Conservation (phyloP, 2,329 filamentous ascomycete genomes). For the Diaporthe sp. region DNA sequence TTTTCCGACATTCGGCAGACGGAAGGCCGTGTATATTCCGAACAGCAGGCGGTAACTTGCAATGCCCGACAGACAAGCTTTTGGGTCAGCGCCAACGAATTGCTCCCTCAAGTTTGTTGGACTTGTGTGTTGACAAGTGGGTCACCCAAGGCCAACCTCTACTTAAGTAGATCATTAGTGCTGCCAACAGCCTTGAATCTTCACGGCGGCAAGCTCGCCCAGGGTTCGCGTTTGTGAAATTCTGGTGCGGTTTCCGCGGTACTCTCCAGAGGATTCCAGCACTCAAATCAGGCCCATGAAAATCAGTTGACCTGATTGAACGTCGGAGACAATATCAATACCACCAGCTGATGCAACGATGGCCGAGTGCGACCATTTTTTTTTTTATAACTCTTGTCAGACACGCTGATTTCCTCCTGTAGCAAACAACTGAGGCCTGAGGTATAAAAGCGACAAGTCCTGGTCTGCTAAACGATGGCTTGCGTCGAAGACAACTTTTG, state of each 20-base stretch:
- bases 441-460: neutral
- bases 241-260: neutral
- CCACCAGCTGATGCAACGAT: neutral
- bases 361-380: neutral
- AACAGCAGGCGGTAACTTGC: conserved; percentile 5
- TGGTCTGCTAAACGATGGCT: neutral
- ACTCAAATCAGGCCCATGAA: neutral
- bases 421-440: neutral
- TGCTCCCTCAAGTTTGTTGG: neutral
- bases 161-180: too few species aligned
- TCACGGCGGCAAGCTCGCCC: neutral
- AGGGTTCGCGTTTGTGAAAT: too few species aligned
- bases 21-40: neutral
- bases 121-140: neutral
- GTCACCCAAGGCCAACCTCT: neutral
- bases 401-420: neutral
- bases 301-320: neutral
- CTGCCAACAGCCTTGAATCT: neutral
- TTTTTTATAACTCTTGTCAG: neutral
- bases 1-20: neutral
- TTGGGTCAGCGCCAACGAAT: neutral
- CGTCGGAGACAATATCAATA: neutral
- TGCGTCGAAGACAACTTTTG: neutral
- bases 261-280: neutral
- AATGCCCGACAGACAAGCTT: conserved; percentile 7